These are phyloP conservation scores for Pulveroboletus sp. DNA, from an alignment of 768 basidiomycete genomes.

Conservation along the genomic window DNA sequence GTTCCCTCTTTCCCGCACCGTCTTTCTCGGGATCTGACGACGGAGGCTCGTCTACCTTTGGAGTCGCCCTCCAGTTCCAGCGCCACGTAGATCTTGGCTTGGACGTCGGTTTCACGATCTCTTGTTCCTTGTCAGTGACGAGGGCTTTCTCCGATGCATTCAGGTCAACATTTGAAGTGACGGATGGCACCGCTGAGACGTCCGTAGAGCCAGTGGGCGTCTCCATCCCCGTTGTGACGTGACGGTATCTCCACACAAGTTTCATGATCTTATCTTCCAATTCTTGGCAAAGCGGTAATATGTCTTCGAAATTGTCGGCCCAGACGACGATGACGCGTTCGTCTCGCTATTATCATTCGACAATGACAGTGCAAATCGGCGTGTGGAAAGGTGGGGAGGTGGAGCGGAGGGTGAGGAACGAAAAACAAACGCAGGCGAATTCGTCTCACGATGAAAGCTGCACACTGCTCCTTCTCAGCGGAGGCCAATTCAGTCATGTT, in stretches of 20 bases:
- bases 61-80: constrained; percentile 44
- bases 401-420: neutral
- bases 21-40: constrained; percentile 48
- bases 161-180: constrained; percentile 51
- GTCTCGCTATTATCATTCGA: constrained; percentile 49
- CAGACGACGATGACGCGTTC: constrained; percentile 79
- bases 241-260: constrained; percentile 64
- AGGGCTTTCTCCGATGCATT: constrained; percentile 21
- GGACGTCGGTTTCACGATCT: neutral
- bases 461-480: constrained; percentile 89
- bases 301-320: constrained; percentile 76
- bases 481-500: constrained; percentile 60
- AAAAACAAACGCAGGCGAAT: neutral
- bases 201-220: constrained; percentile 23
- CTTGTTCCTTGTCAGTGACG: constrained; percentile 17
- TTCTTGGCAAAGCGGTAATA: constrained; percentile 65
- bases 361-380: too few species aligned
- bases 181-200: constrained; percentile 41
- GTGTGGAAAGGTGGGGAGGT: too few species aligned
- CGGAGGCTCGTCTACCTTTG: constrained; percentile 19
- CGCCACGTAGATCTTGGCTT: constrained; percentile 17
- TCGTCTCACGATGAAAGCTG: constrained; percentile 74
- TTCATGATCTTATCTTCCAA: constrained; percentile 78
- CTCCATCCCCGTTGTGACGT: constrained; percentile 10
- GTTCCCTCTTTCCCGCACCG: constrained; percentile 18